Percentiles rank a stretch among this genome's conserved stretches.
Evolutionary conservation across 2,329 filamentous ascomycete species (phyloP).

Genomic region (Stemphylium beticola): DNA sequence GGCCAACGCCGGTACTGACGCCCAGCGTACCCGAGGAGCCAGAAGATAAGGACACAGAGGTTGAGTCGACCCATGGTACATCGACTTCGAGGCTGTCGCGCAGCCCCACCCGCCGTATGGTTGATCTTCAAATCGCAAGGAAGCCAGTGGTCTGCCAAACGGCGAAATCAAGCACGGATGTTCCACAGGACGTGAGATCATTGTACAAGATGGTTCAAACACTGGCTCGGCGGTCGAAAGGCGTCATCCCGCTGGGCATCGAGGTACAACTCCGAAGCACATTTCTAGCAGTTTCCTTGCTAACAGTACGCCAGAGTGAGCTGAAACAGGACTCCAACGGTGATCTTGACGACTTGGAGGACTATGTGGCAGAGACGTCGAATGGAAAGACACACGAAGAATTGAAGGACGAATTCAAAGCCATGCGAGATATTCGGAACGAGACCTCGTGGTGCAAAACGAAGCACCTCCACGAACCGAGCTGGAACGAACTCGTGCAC

Average conservation of each 20-base stretch:
- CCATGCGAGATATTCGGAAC: conserved; percentile 1
- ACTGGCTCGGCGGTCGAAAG: conserved; percentile 1
- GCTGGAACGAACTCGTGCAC: conserved; percentile 14
- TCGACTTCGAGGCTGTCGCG: conserved; percentile 2
- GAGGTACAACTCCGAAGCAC: not conserved
- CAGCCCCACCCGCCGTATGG: conserved; percentile 6
- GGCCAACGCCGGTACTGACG: conserved; percentile 12
- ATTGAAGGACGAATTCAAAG: conserved; percentile 4
- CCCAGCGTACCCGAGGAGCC: conserved; percentile 18
- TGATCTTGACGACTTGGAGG: conserved; percentile 3
- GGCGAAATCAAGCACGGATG: conserved; percentile 5
- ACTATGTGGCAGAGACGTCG: not conserved
- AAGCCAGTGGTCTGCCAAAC: conserved; percentile 4
- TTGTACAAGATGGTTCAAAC: conserved; percentile 5
- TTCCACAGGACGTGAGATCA: conserved; percentile 9
- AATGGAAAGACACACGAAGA: not conserved
- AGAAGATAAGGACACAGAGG: conserved; percentile 1
- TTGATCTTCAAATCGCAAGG: conserved; percentile 1
- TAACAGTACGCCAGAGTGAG: conserved; percentile 1
- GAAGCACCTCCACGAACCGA: conserved; percentile 6
- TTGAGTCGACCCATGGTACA: not conserved
- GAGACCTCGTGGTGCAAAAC: conserved; percentile 4
- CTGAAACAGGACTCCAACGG: conserved; percentile 1
- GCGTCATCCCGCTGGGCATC: conserved; percentile 7
- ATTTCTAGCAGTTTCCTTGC: not conserved